Percentiles rank a stretch among this genome's conserved stretches.
phyloP scores from a whole-genome alignment of 164 flowering plant species.

The Tetracentron sinense region DNA sequence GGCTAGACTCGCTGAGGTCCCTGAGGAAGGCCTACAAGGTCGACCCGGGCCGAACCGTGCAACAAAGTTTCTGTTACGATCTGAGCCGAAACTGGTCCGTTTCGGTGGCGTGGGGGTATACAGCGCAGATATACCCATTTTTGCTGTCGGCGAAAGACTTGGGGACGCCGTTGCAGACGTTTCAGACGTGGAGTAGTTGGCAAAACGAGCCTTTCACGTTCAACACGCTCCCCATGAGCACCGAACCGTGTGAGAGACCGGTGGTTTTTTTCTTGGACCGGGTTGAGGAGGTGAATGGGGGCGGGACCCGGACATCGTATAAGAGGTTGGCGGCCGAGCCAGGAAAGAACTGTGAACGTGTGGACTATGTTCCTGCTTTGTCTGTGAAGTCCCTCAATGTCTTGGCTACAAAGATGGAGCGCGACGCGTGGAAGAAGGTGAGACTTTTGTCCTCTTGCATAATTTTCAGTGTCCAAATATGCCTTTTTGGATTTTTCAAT shows the following conservation, averaged over 20 bases:
- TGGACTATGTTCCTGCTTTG: conserved; percentile 17
- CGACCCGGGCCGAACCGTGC: conserved; percentile 63
- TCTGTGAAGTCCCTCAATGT: conserved; percentile 31
- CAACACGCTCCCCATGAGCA: conserved; percentile 47
- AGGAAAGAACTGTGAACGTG: conserved; percentile 15
- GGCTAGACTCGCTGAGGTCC: conserved; percentile 34
- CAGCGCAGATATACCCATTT: conserved; percentile 53
- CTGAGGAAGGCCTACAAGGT: conserved; percentile 34
- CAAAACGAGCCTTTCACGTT: conserved; percentile 51
- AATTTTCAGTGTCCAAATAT: too few species aligned
- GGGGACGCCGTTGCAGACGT: conserved; percentile 55
- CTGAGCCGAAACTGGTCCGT: conserved; percentile 48
- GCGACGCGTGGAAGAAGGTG: conserved; percentile 45
- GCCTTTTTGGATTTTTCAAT: too few species aligned
- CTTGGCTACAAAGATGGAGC: conserved; percentile 28
- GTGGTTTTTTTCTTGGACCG: conserved; percentile 35
- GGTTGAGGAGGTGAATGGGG: conserved; percentile 15
- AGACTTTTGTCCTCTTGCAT: background rate
- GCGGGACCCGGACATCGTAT: conserved; percentile 28
- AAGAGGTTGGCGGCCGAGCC: conserved; percentile 9
- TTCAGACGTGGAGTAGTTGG: conserved; percentile 58
- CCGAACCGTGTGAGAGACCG: conserved; percentile 41
- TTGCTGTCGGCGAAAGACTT: conserved; percentile 42
- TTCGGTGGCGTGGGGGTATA: conserved; percentile 84
- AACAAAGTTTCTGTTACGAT: conserved; percentile 72